These are phyloP conservation scores for Mycocentrospora acerina DNA, from an alignment of 2,329 filamentous ascomycete species.

Conservation along the genomic window DNA sequence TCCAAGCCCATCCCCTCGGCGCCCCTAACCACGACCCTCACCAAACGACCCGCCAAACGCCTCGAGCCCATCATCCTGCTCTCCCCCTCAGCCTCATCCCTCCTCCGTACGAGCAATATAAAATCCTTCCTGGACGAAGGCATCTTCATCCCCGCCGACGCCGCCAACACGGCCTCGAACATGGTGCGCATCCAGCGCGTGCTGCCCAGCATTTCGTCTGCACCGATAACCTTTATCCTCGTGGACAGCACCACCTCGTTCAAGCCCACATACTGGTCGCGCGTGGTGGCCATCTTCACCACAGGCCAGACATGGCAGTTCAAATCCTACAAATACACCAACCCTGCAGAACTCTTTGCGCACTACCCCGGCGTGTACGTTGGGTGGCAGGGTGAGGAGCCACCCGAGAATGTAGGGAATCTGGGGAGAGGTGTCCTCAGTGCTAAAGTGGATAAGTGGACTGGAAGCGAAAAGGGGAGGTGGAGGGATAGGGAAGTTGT, in stretches of 20 bases:
- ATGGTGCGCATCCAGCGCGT: constrained; percentile 83
- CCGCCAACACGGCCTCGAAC: constrained; percentile 61
- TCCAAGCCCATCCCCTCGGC: constrained; percentile 34
- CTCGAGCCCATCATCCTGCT: constrained; percentile 87
- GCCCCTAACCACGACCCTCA: constrained; percentile 43
- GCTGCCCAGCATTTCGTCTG: constrained; percentile 67
- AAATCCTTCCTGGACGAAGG: constrained; percentile 90
- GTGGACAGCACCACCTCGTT: constrained; percentile 93
- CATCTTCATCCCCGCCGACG: constrained; percentile 75
- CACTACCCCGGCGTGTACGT: constrained; percentile 87
- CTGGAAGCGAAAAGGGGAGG: constrained; percentile 51
- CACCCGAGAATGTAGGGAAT: constrained; percentile 73
- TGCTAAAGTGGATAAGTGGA: constrained; percentile 83
- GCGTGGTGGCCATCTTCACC: constrained; percentile 94
- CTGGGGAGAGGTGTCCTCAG: constrained; percentile 85
- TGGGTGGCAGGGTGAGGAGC: constrained; percentile 82
- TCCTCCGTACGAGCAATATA: constrained; percentile 93
- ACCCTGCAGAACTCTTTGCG: constrained; percentile 83
- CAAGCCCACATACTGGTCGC: constrained; percentile 96
- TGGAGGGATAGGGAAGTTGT: constrained; percentile 94
- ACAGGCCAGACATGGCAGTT: constrained; percentile 99
- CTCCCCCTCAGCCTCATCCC: constrained; percentile 90
- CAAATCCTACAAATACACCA: constrained; percentile 95
- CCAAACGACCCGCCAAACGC: constrained; percentile 47
- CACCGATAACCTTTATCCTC: constrained; percentile 88